These are phyloP conservation scores for Schizosaccharomyces cryophilus DNA, from an alignment of 805 yeast species.

Conservation along the genomic window DNA sequence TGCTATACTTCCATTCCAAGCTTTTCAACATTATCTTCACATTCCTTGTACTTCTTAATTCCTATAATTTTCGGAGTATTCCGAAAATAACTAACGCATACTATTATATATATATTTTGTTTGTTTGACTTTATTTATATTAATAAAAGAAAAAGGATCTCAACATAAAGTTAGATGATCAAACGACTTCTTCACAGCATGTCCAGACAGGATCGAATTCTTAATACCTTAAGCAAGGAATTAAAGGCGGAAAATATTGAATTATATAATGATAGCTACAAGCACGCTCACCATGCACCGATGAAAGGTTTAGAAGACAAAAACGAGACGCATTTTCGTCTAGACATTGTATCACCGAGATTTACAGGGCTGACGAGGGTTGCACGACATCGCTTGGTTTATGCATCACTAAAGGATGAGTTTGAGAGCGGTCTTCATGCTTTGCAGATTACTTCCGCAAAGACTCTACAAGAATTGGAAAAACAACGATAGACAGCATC, in stretches of 20 bases:
- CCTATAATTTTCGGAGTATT: too few species aligned
- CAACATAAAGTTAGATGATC: not conserved
- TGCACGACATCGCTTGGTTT: not conserved
- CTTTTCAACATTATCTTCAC: too few species aligned
- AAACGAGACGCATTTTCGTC: not conserved
- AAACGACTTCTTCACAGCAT: not conserved
- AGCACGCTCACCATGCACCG: not conserved
- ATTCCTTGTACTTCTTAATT: too few species aligned
- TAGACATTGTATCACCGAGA: not conserved
- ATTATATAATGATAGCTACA: not conserved
- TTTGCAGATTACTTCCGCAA: not conserved
- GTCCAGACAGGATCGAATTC: not conserved
- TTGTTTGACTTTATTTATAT: too few species aligned
- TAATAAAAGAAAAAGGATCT: too few species aligned
- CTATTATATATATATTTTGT: too few species aligned
- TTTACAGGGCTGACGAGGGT: not conserved
- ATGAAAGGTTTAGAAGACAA: not conserved
- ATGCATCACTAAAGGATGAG: not conserved
- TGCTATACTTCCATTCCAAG: too few species aligned
- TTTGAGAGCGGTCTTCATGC: not conserved
- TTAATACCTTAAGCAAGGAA: not conserved
- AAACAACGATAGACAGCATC: not conserved
- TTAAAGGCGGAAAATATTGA: not conserved
- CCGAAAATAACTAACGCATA: too few species aligned
- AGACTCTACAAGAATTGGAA: not conserved